Percentiles rank a stretch among this genome's conserved stretches.
Evolutionary conservation across 192 early-diverging fungal species (phyloP).

Genomic region (Podila epicladia): DNA sequence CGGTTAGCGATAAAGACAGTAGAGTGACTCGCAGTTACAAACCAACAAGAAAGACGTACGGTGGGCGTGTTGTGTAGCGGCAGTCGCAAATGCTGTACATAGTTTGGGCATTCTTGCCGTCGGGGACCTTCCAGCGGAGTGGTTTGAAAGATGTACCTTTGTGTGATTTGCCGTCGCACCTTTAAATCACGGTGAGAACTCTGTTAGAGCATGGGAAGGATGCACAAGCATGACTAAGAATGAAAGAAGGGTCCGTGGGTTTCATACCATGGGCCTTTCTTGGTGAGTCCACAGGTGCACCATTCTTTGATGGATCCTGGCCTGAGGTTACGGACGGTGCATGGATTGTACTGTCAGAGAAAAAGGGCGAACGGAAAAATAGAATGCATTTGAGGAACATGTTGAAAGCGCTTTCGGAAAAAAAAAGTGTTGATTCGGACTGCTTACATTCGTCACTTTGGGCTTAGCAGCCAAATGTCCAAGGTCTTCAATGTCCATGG

Average conservation of each 20-base stretch:
- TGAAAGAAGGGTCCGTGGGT: not conserved
- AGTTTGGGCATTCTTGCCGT: slow-evolving; percentile 27
- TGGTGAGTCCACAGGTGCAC: slow-evolving; percentile 48
- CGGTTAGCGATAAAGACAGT: too few species aligned
- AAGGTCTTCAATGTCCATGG: slow-evolving; percentile 47
- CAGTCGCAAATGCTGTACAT: slow-evolving; percentile 50
- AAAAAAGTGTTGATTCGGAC: not conserved
- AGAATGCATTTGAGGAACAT: not conserved
- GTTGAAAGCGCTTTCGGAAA: not conserved
- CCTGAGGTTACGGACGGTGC: slow-evolving; percentile 36
- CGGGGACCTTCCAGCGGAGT: slow-evolving; percentile 35
- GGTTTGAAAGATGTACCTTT: slow-evolving; percentile 48
- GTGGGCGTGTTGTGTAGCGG: slow-evolving; percentile 39
- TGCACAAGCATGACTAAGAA: too few species aligned
- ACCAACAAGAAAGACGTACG: slow-evolving; percentile 7
- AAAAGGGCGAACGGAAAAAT: not conserved
- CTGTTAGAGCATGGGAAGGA: too few species aligned
- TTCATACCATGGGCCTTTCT: slow-evolving; percentile 45
- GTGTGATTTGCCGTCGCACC: slow-evolving; percentile 51
- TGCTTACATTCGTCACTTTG: slow-evolving; percentile 39
- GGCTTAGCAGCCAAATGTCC: slow-evolving; percentile 34
- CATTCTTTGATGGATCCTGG: slow-evolving; percentile 50
- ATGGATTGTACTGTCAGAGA: slow-evolving; percentile 30
- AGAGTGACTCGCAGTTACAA: too few species aligned
- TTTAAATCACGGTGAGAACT: not conserved